Conservation (phyloP, 75 land plant genomes). For the Larix kaempferi region DNA sequence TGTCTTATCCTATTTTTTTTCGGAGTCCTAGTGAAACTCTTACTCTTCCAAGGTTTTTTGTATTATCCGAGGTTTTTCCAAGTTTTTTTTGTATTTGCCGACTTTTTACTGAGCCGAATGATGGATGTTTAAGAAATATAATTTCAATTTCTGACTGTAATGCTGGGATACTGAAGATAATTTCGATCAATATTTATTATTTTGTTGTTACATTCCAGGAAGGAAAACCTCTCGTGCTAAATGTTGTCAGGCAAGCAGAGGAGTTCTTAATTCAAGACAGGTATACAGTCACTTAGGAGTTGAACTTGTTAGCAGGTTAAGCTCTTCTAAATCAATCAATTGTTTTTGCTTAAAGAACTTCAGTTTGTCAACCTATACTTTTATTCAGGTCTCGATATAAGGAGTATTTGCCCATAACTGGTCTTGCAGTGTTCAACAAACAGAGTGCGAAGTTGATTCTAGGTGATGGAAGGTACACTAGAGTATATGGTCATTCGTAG, state of each 20-base stretch:
- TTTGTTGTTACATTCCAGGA: conserved; percentile 39
- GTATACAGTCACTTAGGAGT: conserved; percentile 19
- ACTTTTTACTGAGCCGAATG: no score
- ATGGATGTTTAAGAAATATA: no score
- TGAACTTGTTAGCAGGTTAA: not conserved
- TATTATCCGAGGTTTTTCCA: no score
- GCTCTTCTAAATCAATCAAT: not conserved
- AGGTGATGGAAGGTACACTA: conserved; percentile 75
- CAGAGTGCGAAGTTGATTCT: conserved; percentile 90
- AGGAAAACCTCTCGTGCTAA: conserved; percentile 92
- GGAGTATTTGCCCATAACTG: conserved; percentile 90
- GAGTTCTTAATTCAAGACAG: conserved; percentile 69
- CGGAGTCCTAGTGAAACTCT: no score
- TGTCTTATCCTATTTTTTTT: no score
- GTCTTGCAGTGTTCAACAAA: conserved; percentile 79
- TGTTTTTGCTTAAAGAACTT: not conserved
- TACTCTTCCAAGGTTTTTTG: no score
- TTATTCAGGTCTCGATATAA: conserved; percentile 66
- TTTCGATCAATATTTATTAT: not conserved
- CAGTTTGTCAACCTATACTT: not conserved
- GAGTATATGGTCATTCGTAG: not conserved
- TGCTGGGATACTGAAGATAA: not conserved
- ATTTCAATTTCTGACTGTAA: not conserved
- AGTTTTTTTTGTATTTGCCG: no score
- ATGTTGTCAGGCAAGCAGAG: conserved; percentile 89